Conservation (phyloP, 345 rosid species). For the Orychophragmus violaceus region DNA sequence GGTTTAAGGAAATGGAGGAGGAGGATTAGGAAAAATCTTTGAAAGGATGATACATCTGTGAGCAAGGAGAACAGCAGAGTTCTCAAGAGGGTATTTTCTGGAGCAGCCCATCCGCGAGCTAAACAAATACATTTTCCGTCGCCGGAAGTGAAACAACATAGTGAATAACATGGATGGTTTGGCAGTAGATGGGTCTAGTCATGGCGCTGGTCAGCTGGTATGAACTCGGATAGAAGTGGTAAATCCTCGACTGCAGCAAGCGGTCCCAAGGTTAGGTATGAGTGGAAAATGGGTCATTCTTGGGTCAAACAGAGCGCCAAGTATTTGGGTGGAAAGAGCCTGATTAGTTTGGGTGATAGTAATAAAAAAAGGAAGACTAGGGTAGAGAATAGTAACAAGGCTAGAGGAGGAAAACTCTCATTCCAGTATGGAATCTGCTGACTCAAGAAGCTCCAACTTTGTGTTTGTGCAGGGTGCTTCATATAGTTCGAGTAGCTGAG, state of each 20-base stretch:
- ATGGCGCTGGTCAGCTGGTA: slow-evolving; percentile 44
- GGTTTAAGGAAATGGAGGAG: slow-evolving; percentile 78
- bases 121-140: slow-evolving; percentile 29
- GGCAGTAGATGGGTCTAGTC: slow-evolving; percentile 29
- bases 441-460: slow-evolving; percentile 83
- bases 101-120: slow-evolving; percentile 20
- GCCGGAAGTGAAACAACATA: slow-evolving; percentile 31
- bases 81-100: slow-evolving; percentile 55
- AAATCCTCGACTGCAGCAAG: slow-evolving; percentile 82
- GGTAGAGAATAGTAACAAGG: slow-evolving; percentile 59
- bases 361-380: slow-evolving; percentile 45
- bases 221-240: slow-evolving; percentile 63
- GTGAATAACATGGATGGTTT: slow-evolving; percentile 34
- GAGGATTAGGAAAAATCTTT: slow-evolving; percentile 48
- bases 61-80: slow-evolving; percentile 37
- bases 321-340: slow-evolving; percentile 41
- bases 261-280: slow-evolving; percentile 45
- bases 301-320: slow-evolving; percentile 43
- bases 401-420: slow-evolving; percentile 75
- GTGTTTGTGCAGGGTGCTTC: slow-evolving; percentile 62
- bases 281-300: slow-evolving; percentile 33
- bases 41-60: slow-evolving; percentile 46
- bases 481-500: slow-evolving; percentile 41
- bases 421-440: slow-evolving; percentile 72
- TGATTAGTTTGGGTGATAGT: slow-evolving; percentile 36